Conservation (phyloP, 2,329 filamentous ascomycete genomes). For the Trichoderma sp. region DNA sequence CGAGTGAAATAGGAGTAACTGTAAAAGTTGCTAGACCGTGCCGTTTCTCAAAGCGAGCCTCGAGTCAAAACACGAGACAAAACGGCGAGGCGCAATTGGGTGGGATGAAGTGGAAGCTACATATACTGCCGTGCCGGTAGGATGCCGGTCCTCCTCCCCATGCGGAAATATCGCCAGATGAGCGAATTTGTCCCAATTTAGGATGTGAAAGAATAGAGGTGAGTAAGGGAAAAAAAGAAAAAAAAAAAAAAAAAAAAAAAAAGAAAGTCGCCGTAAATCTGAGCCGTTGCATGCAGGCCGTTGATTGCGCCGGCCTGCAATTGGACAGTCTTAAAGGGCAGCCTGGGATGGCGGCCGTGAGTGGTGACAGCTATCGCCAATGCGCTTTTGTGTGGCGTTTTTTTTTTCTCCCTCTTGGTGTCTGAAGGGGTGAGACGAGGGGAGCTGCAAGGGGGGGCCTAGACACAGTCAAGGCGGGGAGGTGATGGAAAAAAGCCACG, state of each 20-base stretch:
- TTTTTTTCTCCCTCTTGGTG: background rate
- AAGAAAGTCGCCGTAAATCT: background rate
- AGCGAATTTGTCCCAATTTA: constrained; percentile 7
- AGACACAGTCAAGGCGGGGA: background rate
- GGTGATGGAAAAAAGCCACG: background rate
- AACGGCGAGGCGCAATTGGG: constrained; percentile 14
- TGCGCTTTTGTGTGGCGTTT: constrained; percentile 12
- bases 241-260: background rate
- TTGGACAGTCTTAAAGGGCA: background rate
- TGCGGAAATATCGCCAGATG: background rate
- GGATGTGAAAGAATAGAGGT: too few species aligned
- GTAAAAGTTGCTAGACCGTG: background rate
- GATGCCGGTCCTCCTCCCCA: background rate
- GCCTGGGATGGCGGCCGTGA: constrained; percentile 1
- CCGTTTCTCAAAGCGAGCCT: background rate
- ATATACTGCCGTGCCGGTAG: background rate
- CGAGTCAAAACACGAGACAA: background rate
- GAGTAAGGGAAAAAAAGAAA: too few species aligned
- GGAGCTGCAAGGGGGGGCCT: background rate
- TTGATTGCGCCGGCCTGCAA: background rate
- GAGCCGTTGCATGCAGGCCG: constrained; percentile 1
- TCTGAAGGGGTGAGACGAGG: constrained; percentile 12
- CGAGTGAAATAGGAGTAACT: background rate
- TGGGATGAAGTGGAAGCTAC: background rate
- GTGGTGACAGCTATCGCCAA: constrained; percentile 15